Conservation (phyloP, 2,329 filamentous ascomycete species). For the Ophiosphaerella narmari region DNA sequence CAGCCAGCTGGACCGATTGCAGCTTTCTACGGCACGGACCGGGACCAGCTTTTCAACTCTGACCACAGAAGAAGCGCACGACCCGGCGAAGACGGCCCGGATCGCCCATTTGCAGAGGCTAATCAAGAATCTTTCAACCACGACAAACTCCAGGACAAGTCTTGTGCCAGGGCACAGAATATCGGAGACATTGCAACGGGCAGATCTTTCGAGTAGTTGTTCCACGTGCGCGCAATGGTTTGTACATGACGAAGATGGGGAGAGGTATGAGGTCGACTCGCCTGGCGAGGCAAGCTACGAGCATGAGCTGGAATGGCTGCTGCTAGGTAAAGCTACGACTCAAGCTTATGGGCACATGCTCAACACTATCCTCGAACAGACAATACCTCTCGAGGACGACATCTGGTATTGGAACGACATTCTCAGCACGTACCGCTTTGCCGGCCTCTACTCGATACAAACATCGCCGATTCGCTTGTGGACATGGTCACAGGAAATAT, state of each 20-base stretch:
- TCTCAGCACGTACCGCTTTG: constrained; percentile 75
- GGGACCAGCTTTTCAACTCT: constrained; percentile 36
- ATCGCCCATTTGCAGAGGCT: constrained; percentile 66
- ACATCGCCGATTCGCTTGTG: constrained; percentile 78
- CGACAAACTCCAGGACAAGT: constrained; percentile 66
- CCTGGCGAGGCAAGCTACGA: constrained; percentile 57
- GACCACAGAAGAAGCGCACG: constrained; percentile 40
- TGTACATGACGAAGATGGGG: constrained; percentile 33
- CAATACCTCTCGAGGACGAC: constrained; percentile 80
- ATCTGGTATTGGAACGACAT: constrained; percentile 97
- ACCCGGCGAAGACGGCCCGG: constrained; percentile 53
- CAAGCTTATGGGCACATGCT: constrained; percentile 85
- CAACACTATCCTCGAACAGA: constrained; percentile 77
- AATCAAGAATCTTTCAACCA: constrained; percentile 72
- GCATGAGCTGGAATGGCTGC: constrained; percentile 84
- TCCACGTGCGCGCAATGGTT: constrained; percentile 48
- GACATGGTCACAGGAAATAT: constrained; percentile 73
- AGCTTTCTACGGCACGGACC: constrained; percentile 48
- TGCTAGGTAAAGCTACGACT: constrained; percentile 89
- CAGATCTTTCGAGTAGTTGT: constrained; percentile 55
- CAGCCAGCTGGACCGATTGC: constrained; percentile 61
- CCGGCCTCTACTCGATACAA: constrained; percentile 82
- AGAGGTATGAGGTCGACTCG: constrained; percentile 25
- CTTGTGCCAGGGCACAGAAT: constrained; percentile 64
- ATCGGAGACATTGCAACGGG: constrained; percentile 65